A percentile compares a stretch with the other conserved stretches of the same genome.
phyloP scores from a whole-genome alignment of 257 asterid species.

The Schizonepeta tenuifolia region DNA sequence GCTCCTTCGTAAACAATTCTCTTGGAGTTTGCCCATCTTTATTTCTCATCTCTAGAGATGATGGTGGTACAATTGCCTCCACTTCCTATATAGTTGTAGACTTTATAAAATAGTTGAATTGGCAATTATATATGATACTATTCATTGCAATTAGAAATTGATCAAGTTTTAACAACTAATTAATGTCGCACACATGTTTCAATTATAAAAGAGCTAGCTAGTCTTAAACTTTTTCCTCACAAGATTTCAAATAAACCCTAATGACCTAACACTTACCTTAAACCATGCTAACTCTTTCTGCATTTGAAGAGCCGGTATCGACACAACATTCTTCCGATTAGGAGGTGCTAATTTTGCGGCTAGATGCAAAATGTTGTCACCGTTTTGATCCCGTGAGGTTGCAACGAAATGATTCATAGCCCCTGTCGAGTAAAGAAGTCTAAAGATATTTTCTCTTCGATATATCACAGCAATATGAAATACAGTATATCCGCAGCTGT shows the following conservation, averaged over 20 bases:
- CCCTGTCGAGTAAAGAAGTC: not conserved
- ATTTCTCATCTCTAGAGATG: not conserved
- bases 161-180: no score
- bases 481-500: not conserved
- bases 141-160: no score
- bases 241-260: no score
- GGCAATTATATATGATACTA: no score
- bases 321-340: no score
- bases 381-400: not conserved
- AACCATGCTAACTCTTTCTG: slow-evolving; percentile 2
- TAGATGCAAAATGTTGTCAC: slow-evolving; percentile 10
- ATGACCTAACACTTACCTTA: not conserved
- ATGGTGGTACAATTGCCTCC: not conserved
- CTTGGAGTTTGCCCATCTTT: slow-evolving; percentile 1
- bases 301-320: not conserved
- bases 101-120: no score
- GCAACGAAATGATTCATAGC: not conserved
- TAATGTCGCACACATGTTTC: no score
- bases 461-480: slow-evolving; percentile 15
- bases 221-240: no score
- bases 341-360: not conserved
- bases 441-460: slow-evolving; percentile 22
- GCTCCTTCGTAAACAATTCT: not conserved
- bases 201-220: no score
- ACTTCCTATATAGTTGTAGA: not conserved